These are phyloP conservation scores for Aspergillus phoenicis DNA, from an alignment of 2,329 filamentous ascomycete genomes.

Conservation along the genomic window DNA sequence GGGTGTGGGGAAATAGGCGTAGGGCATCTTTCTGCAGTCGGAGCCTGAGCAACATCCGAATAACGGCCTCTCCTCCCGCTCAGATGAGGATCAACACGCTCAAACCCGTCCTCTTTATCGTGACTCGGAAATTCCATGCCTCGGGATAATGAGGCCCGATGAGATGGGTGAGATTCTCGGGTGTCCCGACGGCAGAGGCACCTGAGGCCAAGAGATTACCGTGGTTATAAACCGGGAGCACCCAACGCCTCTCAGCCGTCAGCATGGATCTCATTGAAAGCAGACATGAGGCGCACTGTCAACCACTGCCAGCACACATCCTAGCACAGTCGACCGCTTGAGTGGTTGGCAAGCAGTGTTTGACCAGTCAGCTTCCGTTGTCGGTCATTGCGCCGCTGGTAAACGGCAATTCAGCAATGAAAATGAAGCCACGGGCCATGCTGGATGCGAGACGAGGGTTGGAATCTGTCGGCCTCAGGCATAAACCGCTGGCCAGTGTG, in stretches of 20 bases:
- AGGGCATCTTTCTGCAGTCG: background rate
- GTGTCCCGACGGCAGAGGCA: background rate
- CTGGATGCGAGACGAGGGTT: background rate
- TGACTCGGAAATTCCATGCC: background rate
- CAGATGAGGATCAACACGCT: background rate
- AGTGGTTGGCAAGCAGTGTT: no score
- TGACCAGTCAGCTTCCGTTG: no score
- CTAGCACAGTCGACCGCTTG: no score
- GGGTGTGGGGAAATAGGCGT: constrained; percentile 1
- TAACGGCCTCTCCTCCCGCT: background rate
- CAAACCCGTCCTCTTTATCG: background rate
- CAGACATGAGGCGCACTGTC: no score
- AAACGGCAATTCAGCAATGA: background rate
- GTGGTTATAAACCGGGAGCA: background rate
- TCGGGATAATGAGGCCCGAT: background rate
- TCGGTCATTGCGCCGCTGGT: no score
- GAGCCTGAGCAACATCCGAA: background rate
- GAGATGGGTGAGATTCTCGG: background rate
- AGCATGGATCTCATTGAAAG: background rate
- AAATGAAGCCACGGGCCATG: background rate
- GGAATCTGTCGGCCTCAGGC: background rate
- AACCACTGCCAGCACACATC: no score
- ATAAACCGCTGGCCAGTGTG: background rate
- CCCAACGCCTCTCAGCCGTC: background rate
- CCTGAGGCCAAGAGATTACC: background rate